Evolutionary conservation across 768 basidiomycete genomes (phyloP), one percentile per base, ranked within the genome.

Genomic region (Trametes punicea): DNA sequence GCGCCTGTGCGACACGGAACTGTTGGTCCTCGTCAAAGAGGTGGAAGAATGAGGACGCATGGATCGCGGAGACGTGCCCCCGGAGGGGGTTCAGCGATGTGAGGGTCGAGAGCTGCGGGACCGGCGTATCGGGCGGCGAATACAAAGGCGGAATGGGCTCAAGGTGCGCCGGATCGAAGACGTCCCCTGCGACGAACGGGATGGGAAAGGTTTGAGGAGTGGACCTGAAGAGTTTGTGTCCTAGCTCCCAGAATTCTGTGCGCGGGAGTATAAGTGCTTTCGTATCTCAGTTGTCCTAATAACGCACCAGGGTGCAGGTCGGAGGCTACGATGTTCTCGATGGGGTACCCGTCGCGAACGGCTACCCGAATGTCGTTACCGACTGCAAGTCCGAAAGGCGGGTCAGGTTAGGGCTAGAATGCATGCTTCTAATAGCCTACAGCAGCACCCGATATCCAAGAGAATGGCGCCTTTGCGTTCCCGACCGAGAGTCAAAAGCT

Each of bases 211-310:
- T 74, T 27, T 76, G 68, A 0, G 77, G 75, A 0, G 73, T 80
- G 3, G 79, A 75, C 41, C 65, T 74, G 68, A 84, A 87, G 20
- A 87, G 72, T 40, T 78, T 71, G 59, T 85, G 83, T 3, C 84
- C 84, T 5, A 77, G 71, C 16, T 80, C 73, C 83, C 82, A 85
- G 55, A 83, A 80, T 11, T 70, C 83, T 84, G 23, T 6, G 6
- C 40, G 21, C n/a, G 11, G 18, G 3, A 20, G 40, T 9, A 3
- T 6, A 10, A 21, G 40, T 41, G 40, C 2, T 3, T 21, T 41
- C 6, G 18, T 20, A 21, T 20, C n/a, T n/a, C 6, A 41, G 15
- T 15, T n/a, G n/a, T n/a, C n/a, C n/a, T n/a, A n/a, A n/a, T n/a
- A 16, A 23, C 25, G 41, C 40, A 73, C 75, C 74, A 61, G 55